These are phyloP conservation scores for Bruguiera sexangula DNA, from an alignment of 345 rosid genomes.

Conservation along the genomic window DNA sequence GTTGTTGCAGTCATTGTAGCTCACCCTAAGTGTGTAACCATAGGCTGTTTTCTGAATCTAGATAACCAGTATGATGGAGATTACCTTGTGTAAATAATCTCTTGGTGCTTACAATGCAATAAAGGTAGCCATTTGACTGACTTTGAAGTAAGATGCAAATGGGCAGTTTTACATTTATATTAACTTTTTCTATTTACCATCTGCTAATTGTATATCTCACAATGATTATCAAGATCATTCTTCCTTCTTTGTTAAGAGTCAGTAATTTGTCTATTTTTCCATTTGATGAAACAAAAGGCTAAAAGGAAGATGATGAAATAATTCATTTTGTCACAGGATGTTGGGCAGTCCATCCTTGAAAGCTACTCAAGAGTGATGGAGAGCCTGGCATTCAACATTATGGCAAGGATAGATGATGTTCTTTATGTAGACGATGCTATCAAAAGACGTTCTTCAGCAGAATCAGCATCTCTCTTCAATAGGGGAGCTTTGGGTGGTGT, in stretches of 20 bases:
- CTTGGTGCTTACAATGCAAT: background rate
- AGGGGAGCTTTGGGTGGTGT: constrained; percentile 54
- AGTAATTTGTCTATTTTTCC: background rate
- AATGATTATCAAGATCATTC: too few species aligned
- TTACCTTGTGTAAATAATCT: background rate
- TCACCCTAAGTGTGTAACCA: background rate
- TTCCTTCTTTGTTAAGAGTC: background rate
- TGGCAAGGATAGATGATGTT: constrained; percentile 97
- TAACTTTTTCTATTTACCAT: too few species aligned
- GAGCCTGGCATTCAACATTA: constrained; percentile 95
- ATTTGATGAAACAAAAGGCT: background rate
- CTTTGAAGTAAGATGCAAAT: background rate
- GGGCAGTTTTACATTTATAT: background rate
- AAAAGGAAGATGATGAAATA: background rate
- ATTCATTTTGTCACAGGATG: constrained; percentile 54
- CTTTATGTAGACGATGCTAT: constrained; percentile 79
- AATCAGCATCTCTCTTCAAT: constrained; percentile 61
- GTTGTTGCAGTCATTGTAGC: background rate
- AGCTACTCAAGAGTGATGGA: constrained; percentile 99
- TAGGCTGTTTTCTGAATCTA: background rate
- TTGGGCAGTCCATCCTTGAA: constrained; percentile 92
- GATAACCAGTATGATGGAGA: background rate
- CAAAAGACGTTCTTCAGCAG: constrained; percentile 52
- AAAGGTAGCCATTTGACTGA: background rate
- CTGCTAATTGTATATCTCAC: too few species aligned